Conservation (phyloP, 306 rosid genomes). For the Fragaria iinumae region DNA sequence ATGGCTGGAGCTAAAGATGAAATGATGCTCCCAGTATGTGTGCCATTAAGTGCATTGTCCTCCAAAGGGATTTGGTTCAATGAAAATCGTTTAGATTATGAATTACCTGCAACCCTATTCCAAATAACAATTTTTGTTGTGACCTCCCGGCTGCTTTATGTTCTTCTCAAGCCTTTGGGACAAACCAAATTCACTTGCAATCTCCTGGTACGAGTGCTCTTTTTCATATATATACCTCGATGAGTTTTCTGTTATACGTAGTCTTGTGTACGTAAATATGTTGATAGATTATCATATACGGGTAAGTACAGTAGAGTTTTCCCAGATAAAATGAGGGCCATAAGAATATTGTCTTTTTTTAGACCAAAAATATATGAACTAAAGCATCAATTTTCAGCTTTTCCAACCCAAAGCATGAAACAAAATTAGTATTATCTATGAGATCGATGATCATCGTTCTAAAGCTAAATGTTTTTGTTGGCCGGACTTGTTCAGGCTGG, state of each 20-base stretch:
- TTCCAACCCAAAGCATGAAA: background rate
- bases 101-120: conserved; percentile 32
- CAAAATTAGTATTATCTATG: background rate
- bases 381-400: background rate
- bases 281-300: background rate
- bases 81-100: conserved; percentile 34
- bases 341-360: no score
- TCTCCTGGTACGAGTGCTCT: conserved; percentile 24
- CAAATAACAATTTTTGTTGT: conserved; percentile 15
- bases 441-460: background rate
- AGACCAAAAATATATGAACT: background rate
- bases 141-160: conserved; percentile 23
- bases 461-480: background rate
- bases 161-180: conserved; percentile 46
- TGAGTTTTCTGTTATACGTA: background rate
- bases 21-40: background rate
- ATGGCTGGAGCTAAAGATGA: background rate
- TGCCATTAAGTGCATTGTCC: no score
- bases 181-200: conserved; percentile 55
- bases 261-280: background rate
- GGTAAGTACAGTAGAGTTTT: no score
- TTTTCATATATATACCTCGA: background rate
- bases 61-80: conserved; percentile 42
- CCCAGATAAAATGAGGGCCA: background rate
- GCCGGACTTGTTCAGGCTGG: conserved; percentile 27